phyloP scores from a whole-genome alignment of 1,284 basidiomycete species.

The Baeospora myosura region DNA sequence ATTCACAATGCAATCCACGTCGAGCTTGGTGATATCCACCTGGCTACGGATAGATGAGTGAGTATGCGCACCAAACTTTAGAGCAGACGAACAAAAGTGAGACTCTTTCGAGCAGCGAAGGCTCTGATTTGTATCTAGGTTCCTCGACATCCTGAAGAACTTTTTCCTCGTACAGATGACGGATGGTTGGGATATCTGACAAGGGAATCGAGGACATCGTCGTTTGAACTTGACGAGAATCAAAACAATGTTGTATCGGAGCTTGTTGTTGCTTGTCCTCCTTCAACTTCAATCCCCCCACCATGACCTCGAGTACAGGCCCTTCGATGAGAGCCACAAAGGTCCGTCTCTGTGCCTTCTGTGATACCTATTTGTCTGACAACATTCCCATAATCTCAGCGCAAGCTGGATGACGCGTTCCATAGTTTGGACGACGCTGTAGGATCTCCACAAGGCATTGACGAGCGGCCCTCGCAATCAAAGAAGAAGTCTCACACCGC shows the following conservation, averaged over 20 bases:
- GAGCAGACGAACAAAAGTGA: conserved; percentile 50
- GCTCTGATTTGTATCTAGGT: conserved; percentile 28
- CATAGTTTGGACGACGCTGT: conserved; percentile 56
- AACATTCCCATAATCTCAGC: no score
- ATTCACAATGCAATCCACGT: conserved; percentile 80
- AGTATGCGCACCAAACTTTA: conserved; percentile 6
- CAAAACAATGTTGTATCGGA: no score
- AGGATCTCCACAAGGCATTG: conserved; percentile 21
- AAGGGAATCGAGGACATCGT: not conserved
- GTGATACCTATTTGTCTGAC: no score
- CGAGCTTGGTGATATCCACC: conserved; percentile 70
- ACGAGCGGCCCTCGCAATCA: conserved; percentile 34
- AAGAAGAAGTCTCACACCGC: conserved; percentile 45
- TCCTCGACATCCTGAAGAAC: conserved; percentile 15
- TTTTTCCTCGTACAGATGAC: not conserved
- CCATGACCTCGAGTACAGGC: no score
- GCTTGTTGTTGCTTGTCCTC: no score
- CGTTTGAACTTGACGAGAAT: no score
- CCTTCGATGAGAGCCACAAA: no score
- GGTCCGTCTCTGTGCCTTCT: no score
- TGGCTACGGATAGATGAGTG: conserved; percentile 36
- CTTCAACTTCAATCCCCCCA: no score
- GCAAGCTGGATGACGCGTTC: conserved; percentile 70
- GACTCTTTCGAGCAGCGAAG: conserved; percentile 40
- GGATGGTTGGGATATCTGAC: not conserved